A percentile compares a stretch with the other conserved stretches of the same genome.
Evolutionary conservation across 2,329 filamentous ascomycete genomes (phyloP).

Genomic region (Aspergillaceae sp.): DNA sequence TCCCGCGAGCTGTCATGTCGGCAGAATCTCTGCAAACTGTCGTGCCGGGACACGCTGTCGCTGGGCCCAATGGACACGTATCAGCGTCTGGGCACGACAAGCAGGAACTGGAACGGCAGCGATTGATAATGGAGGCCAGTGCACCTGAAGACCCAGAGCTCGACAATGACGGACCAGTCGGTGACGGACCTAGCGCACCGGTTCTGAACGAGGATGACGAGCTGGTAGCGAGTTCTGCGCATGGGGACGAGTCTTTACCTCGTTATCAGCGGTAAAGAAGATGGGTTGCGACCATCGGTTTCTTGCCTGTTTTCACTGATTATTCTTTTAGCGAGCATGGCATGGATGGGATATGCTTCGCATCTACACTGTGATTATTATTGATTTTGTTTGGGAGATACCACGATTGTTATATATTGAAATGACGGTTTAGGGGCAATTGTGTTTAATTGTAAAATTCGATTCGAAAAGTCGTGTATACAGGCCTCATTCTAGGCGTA

Average conservation of each 20-base stretch:
- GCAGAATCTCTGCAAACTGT: conserved; percentile 25
- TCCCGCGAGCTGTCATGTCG: conserved; percentile 18
- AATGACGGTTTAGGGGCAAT: conserved; percentile 1
- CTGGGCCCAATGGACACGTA: conserved; percentile 32
- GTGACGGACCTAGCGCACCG: conserved; percentile 48
- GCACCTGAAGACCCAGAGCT: conserved; percentile 39
- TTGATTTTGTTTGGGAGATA: conserved; percentile 19
- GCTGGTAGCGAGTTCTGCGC: conserved; percentile 30
- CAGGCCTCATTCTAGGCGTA: too few species aligned
- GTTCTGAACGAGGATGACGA: conserved; percentile 49
- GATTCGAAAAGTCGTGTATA: too few species aligned
- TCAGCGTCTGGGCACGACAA: conserved; percentile 57
- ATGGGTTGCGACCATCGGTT: not conserved
- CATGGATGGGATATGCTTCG: conserved; percentile 8
- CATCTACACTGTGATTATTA: conserved; percentile 21
- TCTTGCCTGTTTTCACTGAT: conserved; percentile 4
- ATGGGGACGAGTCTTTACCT: conserved; percentile 34
- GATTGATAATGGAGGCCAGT: conserved; percentile 57
- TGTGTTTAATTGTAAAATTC: conserved; percentile 8
- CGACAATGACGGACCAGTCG: conserved; percentile 6
- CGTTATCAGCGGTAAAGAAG: conserved; percentile 33
- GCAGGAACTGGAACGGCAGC: conserved; percentile 61
- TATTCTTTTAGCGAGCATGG: conserved; percentile 1
- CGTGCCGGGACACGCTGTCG: conserved; percentile 19
- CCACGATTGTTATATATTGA: conserved; percentile 17